These are phyloP conservation scores for Eremothecium cymbalariae DNA, from an alignment of 1,139 yeast genomes.

Conservation along the genomic window DNA sequence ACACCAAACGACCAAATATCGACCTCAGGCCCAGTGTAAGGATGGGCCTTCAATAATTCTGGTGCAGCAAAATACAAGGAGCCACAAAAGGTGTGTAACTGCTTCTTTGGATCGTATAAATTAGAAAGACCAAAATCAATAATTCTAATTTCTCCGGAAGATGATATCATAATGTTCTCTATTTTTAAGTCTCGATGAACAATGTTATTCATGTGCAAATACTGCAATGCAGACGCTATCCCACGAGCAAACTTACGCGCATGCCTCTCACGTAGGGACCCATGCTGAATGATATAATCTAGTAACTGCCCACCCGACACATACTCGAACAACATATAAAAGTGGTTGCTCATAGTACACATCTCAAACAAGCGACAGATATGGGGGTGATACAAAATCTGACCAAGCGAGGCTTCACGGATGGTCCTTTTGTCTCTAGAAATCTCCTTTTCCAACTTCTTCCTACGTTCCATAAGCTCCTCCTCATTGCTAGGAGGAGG, in stretches of 20 bases:
- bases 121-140: constrained; percentile 95
- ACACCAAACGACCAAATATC: constrained; percentile 99
- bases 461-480: constrained; percentile 54
- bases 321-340: constrained; percentile 93
- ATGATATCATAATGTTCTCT: constrained; percentile 91
- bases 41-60: constrained; percentile 83
- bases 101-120: constrained; percentile 60
- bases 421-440: constrained; percentile 88
- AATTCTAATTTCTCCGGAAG: constrained; percentile 87
- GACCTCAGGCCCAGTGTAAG: constrained; percentile 93
- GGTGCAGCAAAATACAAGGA: constrained; percentile 98
- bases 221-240: constrained; percentile 90
- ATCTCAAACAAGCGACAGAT: constrained; percentile 89
- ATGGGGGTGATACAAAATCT: constrained; percentile 82
- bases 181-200: constrained; percentile 96
- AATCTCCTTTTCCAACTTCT: constrained; percentile 76
- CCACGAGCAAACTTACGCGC: constrained; percentile 95
- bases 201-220: constrained; percentile 86
- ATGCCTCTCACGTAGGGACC: constrained; percentile 84
- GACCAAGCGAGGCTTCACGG: constrained; percentile 90
- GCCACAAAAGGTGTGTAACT: constrained; percentile 93
- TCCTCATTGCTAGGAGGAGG: constrained; percentile 52
- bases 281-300: constrained; percentile 95
- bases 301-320: constrained; percentile 97
- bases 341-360: constrained; percentile 94